Percentiles rank a stretch among this genome's conserved stretches.
Conservation (phyloP, 441 rosid genomes). For the Euphorbia celastroides region DNA sequence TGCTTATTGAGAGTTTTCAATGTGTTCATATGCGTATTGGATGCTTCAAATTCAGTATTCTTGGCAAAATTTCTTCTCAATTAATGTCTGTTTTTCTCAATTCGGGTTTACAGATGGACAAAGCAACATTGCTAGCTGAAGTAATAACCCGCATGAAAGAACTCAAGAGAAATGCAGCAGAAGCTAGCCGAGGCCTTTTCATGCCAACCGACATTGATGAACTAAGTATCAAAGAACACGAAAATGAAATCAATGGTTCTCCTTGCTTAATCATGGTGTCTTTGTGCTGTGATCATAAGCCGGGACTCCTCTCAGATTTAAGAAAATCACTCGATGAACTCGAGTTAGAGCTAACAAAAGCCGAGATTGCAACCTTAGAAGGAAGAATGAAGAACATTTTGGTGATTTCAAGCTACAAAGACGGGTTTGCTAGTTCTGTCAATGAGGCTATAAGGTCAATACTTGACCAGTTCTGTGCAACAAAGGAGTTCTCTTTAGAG, state of each 20-base stretch:
- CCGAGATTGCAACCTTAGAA: constrained; percentile 44
- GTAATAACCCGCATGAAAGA: constrained; percentile 35
- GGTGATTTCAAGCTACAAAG: constrained; percentile 26
- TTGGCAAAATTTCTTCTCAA: not conserved
- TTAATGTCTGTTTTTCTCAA: not conserved
- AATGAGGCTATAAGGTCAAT: constrained; percentile 31
- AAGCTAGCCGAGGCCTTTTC: constrained; percentile 33
- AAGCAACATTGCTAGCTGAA: constrained; percentile 48
- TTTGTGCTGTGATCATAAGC: constrained; percentile 41
- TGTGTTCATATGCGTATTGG: not conserved
- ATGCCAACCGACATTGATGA: constrained; percentile 44
- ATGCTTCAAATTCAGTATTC: not conserved
- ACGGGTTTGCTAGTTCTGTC: constrained; percentile 24
- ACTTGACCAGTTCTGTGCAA: constrained; percentile 33
- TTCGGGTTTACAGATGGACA: constrained; percentile 45
- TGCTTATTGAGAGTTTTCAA: not conserved
- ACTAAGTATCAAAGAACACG: constrained; percentile 33
- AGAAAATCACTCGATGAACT: constrained; percentile 35
- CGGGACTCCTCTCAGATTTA: constrained; percentile 38
- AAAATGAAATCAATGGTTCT: constrained; percentile 14
- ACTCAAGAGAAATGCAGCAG: constrained; percentile 29
- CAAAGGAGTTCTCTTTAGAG: constrained; percentile 30
- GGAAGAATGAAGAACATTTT: constrained; percentile 41
- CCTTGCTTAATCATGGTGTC: constrained; percentile 28
- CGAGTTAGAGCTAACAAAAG: constrained; percentile 25